Evolutionary conservation across 805 yeast species (phyloP), one percentile per base, ranked within the genome.

Genomic region (Lachancea meyersii): DNA sequence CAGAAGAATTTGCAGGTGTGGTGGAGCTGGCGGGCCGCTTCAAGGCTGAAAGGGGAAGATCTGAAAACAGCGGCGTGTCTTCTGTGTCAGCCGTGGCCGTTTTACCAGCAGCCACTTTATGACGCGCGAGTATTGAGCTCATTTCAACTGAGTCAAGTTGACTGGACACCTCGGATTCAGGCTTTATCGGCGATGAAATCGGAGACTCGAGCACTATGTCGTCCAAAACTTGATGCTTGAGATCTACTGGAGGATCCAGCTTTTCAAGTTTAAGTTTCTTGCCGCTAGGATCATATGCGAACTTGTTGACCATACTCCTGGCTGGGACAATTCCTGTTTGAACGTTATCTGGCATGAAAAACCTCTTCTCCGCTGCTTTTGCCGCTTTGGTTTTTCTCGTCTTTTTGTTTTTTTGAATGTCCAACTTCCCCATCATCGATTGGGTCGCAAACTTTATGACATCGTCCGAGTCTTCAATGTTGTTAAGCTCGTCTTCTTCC

Each of bases 311-410:
- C 54, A 82, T 51, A 4, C 60, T 58, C 2, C 76, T 69, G 1
- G 79, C 86, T 18, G 65, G 63, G 28, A 67, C 66, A 50, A 84
- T 82, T 0, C 87, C 89, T 0, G 80, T 73, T 31, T 71, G 75
- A 4, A 77, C 89, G 52, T 77, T 70, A 49, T 80, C 84, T 0
- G 93, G 93, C 86, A 83, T 79, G 58, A 78, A 79, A 48, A 83
- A 83, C 35, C 62, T 65, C 57, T 81, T 76, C 23, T 52, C 62
- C 33, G 50, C 53, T 3, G 46, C 38, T 35, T 60, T 44, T 47
- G 49, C 26, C 41, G 40, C 42, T 45, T 51, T 22, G 22, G 41
- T 32, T 2, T 46, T 32, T 2, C 46, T 40, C 19, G 46, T 35
- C 23, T 38, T 34, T 42, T 44, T 48, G 20, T 42, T n/a, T 40